Evolutionary conservation across 345 rosid genomes (phyloP), one percentile per base, ranked within the genome.

Genomic region (Bruguiera sexangula): DNA sequence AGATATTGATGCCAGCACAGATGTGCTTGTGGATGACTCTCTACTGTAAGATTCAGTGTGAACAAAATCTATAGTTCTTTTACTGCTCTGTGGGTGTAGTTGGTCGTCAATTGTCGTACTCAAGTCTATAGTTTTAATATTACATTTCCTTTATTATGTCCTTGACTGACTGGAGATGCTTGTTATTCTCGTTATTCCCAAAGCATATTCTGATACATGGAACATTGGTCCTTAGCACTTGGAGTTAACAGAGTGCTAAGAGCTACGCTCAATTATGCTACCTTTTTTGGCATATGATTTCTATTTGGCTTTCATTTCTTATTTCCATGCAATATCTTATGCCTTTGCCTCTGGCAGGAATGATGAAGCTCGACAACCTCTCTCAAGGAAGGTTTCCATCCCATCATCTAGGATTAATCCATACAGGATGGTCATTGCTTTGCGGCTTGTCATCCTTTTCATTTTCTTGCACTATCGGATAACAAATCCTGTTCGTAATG

Each of bases 301-400:
- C 43, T 67, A 34, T 7, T 8, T 34, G 10, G 10, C 37, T 5
- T 34, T 34, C 8, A 34, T 34, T 34, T 34, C 37, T 34, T 34
- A 34, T 34, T 34, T 34, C 37, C 37, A 34, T 34, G 37, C 9
- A 34, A 1, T 8, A 34, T 50, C 29, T 71, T 52, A 64, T 71
- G 31, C 20, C 64, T 52, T 74, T 26, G 67, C 37, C 26, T 69
- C 59, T 75, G 69, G 73, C 80, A 90, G 98, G 82, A 91, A 89
- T 71, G 98, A 91, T n/a, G 98, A 93, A 85, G 94, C 96, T 8
- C 81, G 97, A 55, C 98, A 93, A 78, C 98, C 98, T 62, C 87
- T 93, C 43, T 93, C 97, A 39, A 88, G 97, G 76, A 93, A 93
- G 82, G 93, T 91, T 68, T 88, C 97, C 8, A 63, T 93, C 74